Percentiles rank a stretch among this genome's conserved stretches.
Conservation (phyloP, 352 stramenopile genomes). For the Globisporangium canariense region DNA sequence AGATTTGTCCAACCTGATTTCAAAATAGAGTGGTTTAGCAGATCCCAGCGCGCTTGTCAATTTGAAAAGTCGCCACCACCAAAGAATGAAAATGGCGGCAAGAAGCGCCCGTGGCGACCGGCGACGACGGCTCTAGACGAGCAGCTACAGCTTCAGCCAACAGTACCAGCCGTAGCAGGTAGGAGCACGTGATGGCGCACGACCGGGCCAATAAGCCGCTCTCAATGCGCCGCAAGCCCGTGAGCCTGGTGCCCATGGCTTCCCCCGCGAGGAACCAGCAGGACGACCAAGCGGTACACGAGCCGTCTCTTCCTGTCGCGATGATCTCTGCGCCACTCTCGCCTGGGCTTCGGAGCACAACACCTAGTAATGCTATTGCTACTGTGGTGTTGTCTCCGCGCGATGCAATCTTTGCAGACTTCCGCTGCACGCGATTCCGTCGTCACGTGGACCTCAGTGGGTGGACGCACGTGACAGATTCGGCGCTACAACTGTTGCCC, state of each 20-base stretch:
- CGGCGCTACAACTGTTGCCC: constrained; percentile 31
- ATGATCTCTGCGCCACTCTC: not conserved
- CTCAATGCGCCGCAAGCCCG: constrained; percentile 1
- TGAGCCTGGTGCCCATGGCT: constrained; percentile 2
- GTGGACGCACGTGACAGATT: constrained; percentile 42
- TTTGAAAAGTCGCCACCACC: constrained; percentile 8
- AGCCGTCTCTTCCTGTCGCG: not conserved
- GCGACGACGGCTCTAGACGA: constrained; percentile 7
- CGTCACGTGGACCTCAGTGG: constrained; percentile 50
- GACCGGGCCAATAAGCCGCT: not conserved
- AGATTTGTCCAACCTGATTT: not conserved
- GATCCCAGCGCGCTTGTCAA: not conserved
- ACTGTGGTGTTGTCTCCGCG: constrained; percentile 9
- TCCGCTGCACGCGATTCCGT: constrained; percentile 23
- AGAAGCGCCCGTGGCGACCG: not conserved
- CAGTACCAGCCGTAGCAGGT: not conserved
- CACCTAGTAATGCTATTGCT: not conserved
- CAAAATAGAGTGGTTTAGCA: not conserved
- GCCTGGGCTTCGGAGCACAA: not conserved
- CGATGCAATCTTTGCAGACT: constrained; percentile 19
- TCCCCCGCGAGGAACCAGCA: not conserved
- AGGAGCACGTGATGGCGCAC: not conserved
- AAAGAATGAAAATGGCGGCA: constrained; percentile 4
- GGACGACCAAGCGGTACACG: constrained; percentile 5
- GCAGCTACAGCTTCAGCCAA: not conserved